A percentile compares a stretch with the other conserved stretches of the same genome.
Evolutionary conservation across 2,329 filamentous ascomycete genomes (phyloP).

Genomic region (Colletotrichum karsti): DNA sequence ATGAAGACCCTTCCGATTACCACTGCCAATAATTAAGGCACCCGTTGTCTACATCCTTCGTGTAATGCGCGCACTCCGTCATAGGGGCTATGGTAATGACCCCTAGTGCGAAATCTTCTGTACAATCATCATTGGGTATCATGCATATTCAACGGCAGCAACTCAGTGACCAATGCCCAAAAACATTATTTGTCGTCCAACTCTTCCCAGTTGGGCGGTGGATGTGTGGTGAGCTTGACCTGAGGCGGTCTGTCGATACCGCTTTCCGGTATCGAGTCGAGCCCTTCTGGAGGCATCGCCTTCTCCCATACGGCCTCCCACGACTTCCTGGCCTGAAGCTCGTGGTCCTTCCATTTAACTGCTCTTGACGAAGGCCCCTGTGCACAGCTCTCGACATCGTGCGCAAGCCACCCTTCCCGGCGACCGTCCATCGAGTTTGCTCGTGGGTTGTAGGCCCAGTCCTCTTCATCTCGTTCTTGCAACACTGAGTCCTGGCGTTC

Average conservation of each 20-base stretch:
- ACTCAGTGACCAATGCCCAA: neutral
- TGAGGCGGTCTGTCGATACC: neutral
- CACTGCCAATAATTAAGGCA: too few species aligned
- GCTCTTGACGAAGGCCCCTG: neutral
- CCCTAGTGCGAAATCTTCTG: neutral
- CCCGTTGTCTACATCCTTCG: too few species aligned
- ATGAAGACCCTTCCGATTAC: too few species aligned
- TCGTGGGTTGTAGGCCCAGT: neutral
- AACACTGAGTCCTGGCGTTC: too few species aligned
- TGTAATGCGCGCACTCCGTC: too few species aligned
- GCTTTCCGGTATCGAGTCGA: neutral
- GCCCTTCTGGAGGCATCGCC: neutral
- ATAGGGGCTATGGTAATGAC: too few species aligned
- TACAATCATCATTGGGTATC: constrained; percentile 3
- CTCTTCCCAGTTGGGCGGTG: neutral
- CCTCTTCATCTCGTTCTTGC: neutral
- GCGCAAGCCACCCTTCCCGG: constrained; percentile 19
- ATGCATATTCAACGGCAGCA: neutral
- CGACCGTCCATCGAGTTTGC: constrained; percentile 22
- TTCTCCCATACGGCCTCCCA: constrained; percentile 18
- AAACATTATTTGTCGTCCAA: neutral
- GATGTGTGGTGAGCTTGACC: neutral
- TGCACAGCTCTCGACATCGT: neutral
- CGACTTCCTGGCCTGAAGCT: constrained; percentile 1
- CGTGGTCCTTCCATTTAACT: neutral